Evolutionary conservation across 345 rosid genomes (phyloP).

Genomic region (Eutrema heterophyllum): DNA sequence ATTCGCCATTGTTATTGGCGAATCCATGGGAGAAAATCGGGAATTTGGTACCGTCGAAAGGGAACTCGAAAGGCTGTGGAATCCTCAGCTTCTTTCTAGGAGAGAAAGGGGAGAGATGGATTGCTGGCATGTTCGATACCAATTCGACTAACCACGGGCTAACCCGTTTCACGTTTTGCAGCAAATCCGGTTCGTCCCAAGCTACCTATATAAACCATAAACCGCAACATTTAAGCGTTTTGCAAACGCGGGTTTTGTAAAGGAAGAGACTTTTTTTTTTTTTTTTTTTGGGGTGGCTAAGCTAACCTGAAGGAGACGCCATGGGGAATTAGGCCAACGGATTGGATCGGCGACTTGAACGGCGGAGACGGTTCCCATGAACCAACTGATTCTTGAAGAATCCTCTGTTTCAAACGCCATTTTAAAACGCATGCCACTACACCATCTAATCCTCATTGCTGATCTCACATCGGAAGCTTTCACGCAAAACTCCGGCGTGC

Average conservation of each 20-base stretch:
- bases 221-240: not conserved
- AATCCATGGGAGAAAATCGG: constrained; percentile 52
- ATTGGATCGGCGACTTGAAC: constrained; percentile 84
- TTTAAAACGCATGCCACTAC: constrained; percentile 91
- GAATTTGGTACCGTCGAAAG: constrained; percentile 44
- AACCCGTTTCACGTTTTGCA: constrained; percentile 81
- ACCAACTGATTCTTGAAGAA: constrained; percentile 92
- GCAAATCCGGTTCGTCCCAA: constrained; percentile 97
- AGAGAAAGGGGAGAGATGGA: constrained; percentile 74
- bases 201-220: constrained; percentile 54
- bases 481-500: constrained; percentile 83
- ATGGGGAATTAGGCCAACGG: constrained; percentile 85
- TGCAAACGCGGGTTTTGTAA: not conserved
- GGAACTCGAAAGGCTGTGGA: constrained; percentile 58
- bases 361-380: constrained; percentile 84
- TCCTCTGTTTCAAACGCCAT: constrained; percentile 97
- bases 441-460: constrained; percentile 81
- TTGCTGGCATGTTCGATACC: constrained; percentile 70
- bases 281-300: not conserved
- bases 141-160: constrained; percentile 95
- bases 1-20: constrained; percentile 44
- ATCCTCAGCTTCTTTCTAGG: constrained; percentile 75
- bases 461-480: constrained; percentile 53
- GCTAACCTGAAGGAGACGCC: constrained; percentile 89
- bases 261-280: not conserved